Evolutionary conservation across 2,329 filamentous ascomycete genomes (phyloP).

Genomic region (Apiospora malaysiana): DNA sequence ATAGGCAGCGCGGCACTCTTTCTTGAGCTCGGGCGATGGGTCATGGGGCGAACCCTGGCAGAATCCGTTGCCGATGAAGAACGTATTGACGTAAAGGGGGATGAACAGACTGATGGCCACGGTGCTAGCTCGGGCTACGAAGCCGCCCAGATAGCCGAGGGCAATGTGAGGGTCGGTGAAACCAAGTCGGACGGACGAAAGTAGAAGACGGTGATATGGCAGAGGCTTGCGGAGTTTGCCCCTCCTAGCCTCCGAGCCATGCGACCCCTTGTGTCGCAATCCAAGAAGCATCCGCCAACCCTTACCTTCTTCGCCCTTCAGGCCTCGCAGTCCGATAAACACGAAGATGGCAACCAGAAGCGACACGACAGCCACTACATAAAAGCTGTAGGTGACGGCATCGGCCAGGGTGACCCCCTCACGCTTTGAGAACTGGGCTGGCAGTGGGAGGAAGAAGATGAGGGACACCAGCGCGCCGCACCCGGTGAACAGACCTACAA

Average conservation of each 20-base stretch:
- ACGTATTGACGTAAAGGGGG: slow-evolving; percentile 89
- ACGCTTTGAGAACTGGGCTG: slow-evolving; percentile 75
- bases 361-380: slow-evolving; percentile 78
- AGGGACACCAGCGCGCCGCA: slow-evolving; percentile 89
- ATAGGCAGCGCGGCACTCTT: slow-evolving; percentile 85
- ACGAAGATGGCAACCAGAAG: slow-evolving; percentile 76
- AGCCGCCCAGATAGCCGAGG: slow-evolving; percentile 89
- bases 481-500: slow-evolving; percentile 91
- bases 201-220: slow-evolving; percentile 65
- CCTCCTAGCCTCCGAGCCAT: slow-evolving; percentile 18
- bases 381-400: slow-evolving; percentile 85
- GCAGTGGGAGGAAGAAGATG: slow-evolving; percentile 82
- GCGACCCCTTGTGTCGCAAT: slow-evolving; percentile 30
- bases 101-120: slow-evolving; percentile 96
- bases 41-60: slow-evolving; percentile 73
- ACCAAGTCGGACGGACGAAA: slow-evolving; percentile 71
- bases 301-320: slow-evolving; percentile 79
- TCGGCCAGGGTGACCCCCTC: slow-evolving; percentile 74
- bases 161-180: slow-evolving; percentile 78
- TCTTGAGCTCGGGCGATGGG: slow-evolving; percentile 76
- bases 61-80: slow-evolving; percentile 81
- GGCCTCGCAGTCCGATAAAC: slow-evolving; percentile 73
- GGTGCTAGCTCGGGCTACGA: slow-evolving; percentile 91
- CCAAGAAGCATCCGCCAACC: slow-evolving; percentile 67
- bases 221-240: slow-evolving; percentile 41